Base-by-base conservation (phyloP, 2,329 filamentous ascomycete species). In the Monosporascus sp. region DNA sequence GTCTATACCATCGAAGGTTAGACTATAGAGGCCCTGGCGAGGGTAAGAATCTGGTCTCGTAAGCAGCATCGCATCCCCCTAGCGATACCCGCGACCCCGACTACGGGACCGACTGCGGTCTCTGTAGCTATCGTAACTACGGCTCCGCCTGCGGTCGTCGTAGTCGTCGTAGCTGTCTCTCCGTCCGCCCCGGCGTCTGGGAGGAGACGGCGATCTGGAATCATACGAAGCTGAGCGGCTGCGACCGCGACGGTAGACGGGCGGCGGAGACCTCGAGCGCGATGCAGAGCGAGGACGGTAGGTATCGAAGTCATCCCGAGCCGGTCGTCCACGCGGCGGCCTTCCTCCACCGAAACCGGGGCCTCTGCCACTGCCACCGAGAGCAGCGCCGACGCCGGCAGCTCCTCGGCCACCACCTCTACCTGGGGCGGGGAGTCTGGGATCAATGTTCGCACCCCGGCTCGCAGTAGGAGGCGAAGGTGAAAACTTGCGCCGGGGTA, bases 401-500 rank as follows among this genome's bases (percentile, higher is more conserved):
- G 69, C 62, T 48, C 65, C 70, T 40, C 61, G 62, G 24, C 68
- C 63, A n/a, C 65, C 66, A 50, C 68, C 69, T 40, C 63, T 62
- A 37, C 62, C 65, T 4, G 70, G 69, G 4, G 69, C 74, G 45
- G 76, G 74, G 37, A 73, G 74, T 65, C 81, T 71, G 55, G 84
- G 75, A 65, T 83, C 76, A 61, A 84, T 80, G 58, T 81, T 81
- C 53, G 78, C 79, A 54, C 81, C 80, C 49, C 81, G 81, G 49
- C 86, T 81, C 50, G 87, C 84, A 5, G 81, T 81, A 1, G 90
- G 90, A 17, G 92, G 92, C 46, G 88, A 84, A 18, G 84, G 85
- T 7, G 89, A 92, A 65, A 96, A 89, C 62, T 91, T 90, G 64
- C 88, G 85, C 49, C 88, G 84, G 0, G 91, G 91, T 37, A 96